phyloP scores from a whole-genome alignment of 1,284 basidiomycete species.

The Pterulicium gracile region DNA sequence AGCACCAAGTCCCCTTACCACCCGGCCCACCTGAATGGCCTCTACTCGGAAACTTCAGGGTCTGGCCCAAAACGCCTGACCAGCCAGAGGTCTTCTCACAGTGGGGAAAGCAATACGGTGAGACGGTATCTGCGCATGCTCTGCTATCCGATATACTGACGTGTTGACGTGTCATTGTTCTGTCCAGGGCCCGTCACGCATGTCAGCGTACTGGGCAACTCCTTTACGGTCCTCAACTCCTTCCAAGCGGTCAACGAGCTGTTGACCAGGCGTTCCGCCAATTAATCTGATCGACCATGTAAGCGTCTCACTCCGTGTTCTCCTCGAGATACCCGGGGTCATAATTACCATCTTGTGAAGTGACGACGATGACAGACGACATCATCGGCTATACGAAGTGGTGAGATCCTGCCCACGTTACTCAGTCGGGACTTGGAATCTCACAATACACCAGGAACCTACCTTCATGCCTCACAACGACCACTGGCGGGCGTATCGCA shows the following conservation, averaged over 20 bases:
- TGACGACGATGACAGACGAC: neutral
- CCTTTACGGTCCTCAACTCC: conserved; percentile 50
- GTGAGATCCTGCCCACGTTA: neutral
- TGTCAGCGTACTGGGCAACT: conserved; percentile 37
- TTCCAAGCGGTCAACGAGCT: conserved; percentile 41
- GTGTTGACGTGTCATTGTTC: neutral
- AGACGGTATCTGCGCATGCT: neutral
- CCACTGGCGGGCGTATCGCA: neutral
- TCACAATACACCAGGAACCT: neutral
- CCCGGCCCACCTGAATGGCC: neutral
- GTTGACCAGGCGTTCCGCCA: conserved; percentile 57
- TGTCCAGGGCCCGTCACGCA: neutral
- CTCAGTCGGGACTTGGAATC: neutral
- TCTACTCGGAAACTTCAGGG: neutral
- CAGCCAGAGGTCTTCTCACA: neutral
- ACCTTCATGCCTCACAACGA: neutral
- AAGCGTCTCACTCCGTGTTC: neutral
- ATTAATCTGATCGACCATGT: conserved; percentile 58
- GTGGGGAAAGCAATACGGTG: conserved; percentile 1
- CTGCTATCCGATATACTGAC: neutral
- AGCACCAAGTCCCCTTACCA: too few species aligned
- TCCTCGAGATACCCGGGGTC: neutral
- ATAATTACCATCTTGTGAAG: neutral
- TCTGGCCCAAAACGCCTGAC: neutral
- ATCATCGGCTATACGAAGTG: neutral